Percentiles rank a stretch among this genome's conserved stretches.
phyloP scores from a whole-genome alignment of 2,329 filamentous ascomycete genomes.

The Dactylonectria macrodidyma region DNA sequence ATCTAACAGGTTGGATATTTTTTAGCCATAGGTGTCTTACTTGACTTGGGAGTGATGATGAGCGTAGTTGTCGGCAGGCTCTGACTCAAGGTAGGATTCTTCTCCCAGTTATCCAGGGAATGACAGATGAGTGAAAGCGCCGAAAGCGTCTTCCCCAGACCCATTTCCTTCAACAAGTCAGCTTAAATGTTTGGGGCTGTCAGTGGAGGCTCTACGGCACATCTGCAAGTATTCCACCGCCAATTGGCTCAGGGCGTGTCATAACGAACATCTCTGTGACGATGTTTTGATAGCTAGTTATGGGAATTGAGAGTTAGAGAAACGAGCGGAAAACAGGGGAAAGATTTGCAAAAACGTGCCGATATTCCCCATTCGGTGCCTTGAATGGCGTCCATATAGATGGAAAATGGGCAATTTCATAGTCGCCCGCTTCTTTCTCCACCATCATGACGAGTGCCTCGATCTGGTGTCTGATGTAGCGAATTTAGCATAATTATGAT shows the following conservation, averaged over 20 bases:
- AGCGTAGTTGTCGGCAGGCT: neutral
- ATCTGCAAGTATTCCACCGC: constrained; percentile 53
- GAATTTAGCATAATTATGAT: constrained; percentile 11
- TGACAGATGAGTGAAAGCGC: constrained; percentile 14
- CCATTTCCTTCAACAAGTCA: constrained; percentile 14
- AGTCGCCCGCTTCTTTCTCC: constrained; percentile 12
- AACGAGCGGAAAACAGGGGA: no score
- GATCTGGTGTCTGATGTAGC: constrained; percentile 11
- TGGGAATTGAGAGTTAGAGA: no score
- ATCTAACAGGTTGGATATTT: no score
- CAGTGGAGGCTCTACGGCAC: constrained; percentile 22
- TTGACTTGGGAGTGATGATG: constrained; percentile 13
- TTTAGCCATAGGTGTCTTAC: neutral
- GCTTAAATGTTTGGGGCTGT: no score
- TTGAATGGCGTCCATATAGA: constrained; percentile 6
- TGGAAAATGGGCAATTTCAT: constrained; percentile 9
- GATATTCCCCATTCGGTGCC: no score
- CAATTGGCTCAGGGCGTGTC: no score
- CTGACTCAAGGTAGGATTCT: neutral
- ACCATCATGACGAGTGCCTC: constrained; percentile 20
- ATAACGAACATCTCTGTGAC: no score
- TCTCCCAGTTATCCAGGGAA: neutral
- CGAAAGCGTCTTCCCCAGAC: neutral
- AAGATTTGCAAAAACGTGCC: no score
- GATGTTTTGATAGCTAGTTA: no score